phyloP scores from a whole-genome alignment of 192 early-diverging fungal genomes.

The Jimgerdemannia flammicorona region DNA sequence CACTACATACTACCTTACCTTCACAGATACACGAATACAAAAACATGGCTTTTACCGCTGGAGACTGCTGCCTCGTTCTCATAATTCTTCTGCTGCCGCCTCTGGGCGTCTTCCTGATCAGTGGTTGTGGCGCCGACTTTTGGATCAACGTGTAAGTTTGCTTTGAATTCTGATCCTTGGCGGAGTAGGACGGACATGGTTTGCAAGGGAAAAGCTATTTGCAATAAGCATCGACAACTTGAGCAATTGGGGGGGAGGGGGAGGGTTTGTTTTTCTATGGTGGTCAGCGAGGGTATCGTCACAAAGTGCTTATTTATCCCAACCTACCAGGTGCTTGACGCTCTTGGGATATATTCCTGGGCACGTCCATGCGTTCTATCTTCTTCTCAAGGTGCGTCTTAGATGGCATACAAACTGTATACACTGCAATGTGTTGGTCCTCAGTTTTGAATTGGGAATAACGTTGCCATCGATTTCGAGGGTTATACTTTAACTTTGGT shows the following conservation, averaged over 20 bases:
- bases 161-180: background rate
- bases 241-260: background rate
- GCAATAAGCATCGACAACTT: too few relatives aligned
- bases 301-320: too few relatives aligned
- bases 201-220: too few relatives aligned
- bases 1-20: background rate
- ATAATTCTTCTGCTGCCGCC: constrained; percentile 40
- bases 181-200: too few relatives aligned
- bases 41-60: constrained; percentile 13
- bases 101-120: constrained; percentile 49
- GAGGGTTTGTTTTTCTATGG: background rate
- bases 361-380: constrained; percentile 30
- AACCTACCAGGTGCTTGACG: background rate
- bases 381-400: constrained; percentile 12
- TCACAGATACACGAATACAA: background rate
- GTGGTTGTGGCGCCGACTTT: constrained; percentile 38
- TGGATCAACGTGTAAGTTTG: constrained; percentile 40
- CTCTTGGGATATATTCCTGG: constrained; percentile 18
- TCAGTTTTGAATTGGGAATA: too few relatives aligned
- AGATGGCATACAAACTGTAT: background rate
- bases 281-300: too few relatives aligned
- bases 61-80: constrained; percentile 29
- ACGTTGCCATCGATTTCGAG: too few relatives aligned
- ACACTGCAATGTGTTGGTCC: too few relatives aligned
- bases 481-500: too few relatives aligned